Base-by-base conservation (phyloP, 495 filamentous ascomycete genomes). In the Thermochaetoides thermophila region DNA sequence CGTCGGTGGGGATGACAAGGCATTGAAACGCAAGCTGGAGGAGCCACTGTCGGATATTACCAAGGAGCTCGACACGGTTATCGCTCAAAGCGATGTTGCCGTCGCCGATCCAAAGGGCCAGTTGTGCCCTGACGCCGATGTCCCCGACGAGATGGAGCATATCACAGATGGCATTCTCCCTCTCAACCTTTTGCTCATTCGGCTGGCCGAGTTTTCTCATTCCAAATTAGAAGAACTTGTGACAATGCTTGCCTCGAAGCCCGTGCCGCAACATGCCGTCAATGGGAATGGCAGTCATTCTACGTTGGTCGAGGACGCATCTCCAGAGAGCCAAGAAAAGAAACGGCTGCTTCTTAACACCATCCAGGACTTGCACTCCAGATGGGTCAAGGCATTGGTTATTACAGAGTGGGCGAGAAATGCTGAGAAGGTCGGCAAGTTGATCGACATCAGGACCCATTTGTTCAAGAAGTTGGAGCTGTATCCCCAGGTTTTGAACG, bases 321-420 rank as follows among this genome's bases (percentile, higher is more conserved):
- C 73, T 1, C 46, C 61, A 5, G 70, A 76, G 31, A 92, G 78
- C 55, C 39, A 80, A 18, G 66, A 73, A 25, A 95, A 95, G 60
- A 95, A 93, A 55, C 39, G 68, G n/a, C 56, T 65, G 27, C 49
- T 94, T 10, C 49, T 95, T 29, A 71, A 84, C 16, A 86, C 81
- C 53, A 71, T 78, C 4, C 59, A 69, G 40, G 56, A 62, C 27
- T 45, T 56, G 17, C 68, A 73, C 33, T 48, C 57, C 2, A 60
- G 61, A 53, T 96, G 91, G 59, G 84, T 89, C 49, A 95, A 97
- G 56, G 67, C 82, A 11, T 66, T 94, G 9, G 84, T 96, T 11
- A 72, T 97, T 24, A 73, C 75, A 2, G 75, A 81, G 49, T 97
- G 89, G 89, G 79, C 78, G 50, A 71, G 75, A 42, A 81, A 83